Percentiles rank a stretch among this genome's conserved stretches.
Evolutionary conservation across 169 alveolate species (phyloP).

Genomic region (Plasmodium chabaudi): DNA sequence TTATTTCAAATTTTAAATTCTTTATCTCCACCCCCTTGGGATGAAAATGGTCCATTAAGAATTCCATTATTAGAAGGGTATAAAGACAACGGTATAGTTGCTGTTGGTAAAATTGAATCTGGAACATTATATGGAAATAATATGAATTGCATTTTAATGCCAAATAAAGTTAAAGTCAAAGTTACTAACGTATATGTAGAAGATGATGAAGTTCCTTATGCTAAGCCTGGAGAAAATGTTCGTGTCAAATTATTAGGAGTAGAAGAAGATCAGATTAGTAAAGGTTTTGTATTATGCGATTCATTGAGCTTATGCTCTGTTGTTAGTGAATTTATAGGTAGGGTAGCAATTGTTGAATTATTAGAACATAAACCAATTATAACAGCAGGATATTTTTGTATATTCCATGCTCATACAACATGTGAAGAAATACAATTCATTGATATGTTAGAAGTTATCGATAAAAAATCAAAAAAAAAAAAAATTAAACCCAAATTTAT

Average conservation of each 20-base stretch:
- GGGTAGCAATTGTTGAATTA: slow-evolving; percentile 92
- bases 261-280: slow-evolving; percentile 94
- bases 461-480: slow-evolving; percentile 86
- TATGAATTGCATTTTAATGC: slow-evolving; percentile 90
- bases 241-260: slow-evolving; percentile 90
- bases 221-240: slow-evolving; percentile 94
- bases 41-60: slow-evolving; percentile 88
- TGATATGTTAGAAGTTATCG: slow-evolving; percentile 82
- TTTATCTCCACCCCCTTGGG: slow-evolving; percentile 84
- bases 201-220: slow-evolving; percentile 91
- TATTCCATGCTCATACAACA: slow-evolving; percentile 91
- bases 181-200: slow-evolving; percentile 88
- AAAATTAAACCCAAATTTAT: slow-evolving; percentile 88
- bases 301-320: slow-evolving; percentile 93
- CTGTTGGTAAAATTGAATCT: slow-evolving; percentile 94
- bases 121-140: slow-evolving; percentile 86
- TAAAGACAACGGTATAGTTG: slow-evolving; percentile 93
- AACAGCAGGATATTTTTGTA: slow-evolving; percentile 96
- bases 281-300: slow-evolving; percentile 97
- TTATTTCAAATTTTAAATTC: slow-evolving; percentile 89
- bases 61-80: slow-evolving; percentile 93
- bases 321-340: slow-evolving; percentile 92
- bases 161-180: slow-evolving; percentile 90
- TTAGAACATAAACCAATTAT: slow-evolving; percentile 94
- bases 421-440: slow-evolving; percentile 89